Evolutionary conservation across 2,329 filamentous ascomycete genomes (phyloP).

Genomic region (Verticillium tricorpus): DNA sequence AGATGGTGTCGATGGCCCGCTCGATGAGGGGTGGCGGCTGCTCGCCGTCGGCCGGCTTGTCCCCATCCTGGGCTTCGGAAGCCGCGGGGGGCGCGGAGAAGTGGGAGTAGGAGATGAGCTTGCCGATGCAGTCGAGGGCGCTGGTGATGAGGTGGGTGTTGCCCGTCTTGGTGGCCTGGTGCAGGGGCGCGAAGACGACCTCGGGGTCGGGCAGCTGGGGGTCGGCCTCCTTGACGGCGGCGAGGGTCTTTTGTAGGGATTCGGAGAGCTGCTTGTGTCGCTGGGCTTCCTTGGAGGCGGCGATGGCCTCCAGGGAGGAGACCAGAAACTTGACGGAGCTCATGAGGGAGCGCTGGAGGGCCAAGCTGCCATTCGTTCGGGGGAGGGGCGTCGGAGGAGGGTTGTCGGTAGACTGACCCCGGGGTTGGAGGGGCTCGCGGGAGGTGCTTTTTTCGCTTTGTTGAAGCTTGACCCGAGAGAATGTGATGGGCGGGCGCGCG

Average conservation of each 20-base stretch:
- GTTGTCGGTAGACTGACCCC: neutral
- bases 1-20: slow-evolving; percentile 97
- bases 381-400: neutral
- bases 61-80: slow-evolving; percentile 26
- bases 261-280: slow-evolving; percentile 82
- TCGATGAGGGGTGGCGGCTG: slow-evolving; percentile 73
- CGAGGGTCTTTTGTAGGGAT: slow-evolving; percentile 73
- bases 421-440: neutral
- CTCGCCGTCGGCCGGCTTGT: slow-evolving; percentile 18
- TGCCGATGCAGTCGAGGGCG: slow-evolving; percentile 95
- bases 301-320: slow-evolving; percentile 87
- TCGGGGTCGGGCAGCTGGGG: slow-evolving; percentile 82
- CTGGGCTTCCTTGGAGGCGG: slow-evolving; percentile 83
- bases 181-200: slow-evolving; percentile 83
- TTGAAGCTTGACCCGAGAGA: slow-evolving; percentile 5
- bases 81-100: slow-evolving; percentile 62
- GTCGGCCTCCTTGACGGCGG: slow-evolving; percentile 81
- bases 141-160: slow-evolving; percentile 84
- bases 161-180: slow-evolving; percentile 81
- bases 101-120: slow-evolving; percentile 98
- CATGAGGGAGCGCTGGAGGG: slow-evolving; percentile 55
- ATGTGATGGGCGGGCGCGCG: slow-evolving; percentile 11
- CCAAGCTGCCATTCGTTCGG: slow-evolving; percentile 39
- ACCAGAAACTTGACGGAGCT: slow-evolving; percentile 96
- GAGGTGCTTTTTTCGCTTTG: neutral